Evolutionary conservation across 306 rosid genomes (phyloP), one percentile per base, ranked within the genome.

Genomic region (Cucurbita ficifolia): DNA sequence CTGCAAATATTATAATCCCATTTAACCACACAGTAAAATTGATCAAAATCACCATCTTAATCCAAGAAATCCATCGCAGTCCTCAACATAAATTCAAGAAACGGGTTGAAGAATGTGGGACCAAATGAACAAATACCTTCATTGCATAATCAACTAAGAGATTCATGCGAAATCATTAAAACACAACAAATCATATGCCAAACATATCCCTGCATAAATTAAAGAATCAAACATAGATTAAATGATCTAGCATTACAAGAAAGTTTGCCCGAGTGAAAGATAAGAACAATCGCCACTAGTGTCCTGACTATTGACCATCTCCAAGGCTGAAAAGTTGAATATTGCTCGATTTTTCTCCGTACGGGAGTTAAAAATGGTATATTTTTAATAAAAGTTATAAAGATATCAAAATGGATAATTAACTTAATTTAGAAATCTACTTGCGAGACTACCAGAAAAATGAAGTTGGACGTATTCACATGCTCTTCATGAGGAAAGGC

Each of bases 1-100:
- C 99, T 91, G 65, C 59, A 74, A 82, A 65, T 53, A 64, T 69
- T 38, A 74, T 57, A 81, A 45, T 12, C 48, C 8, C 48, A 68
- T 7, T 22, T 68, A 45, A 24, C 55, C n/a, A 22, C 12, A 46
- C 11, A 0, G 19, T 67, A 24, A 43, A 39, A 40, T 35, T 18
- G 0, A 48, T 22, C 33, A 48, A 43, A 43, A 43, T 11, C 39
- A 45, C 21, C 46, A 18, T 18, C 35, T 19, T 19, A 64, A 65
- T 67, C 52, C 52, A 67, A 43, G 39, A 64, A 64, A 14, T 40
- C 51, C 71, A 19, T 42, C 71, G 7, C 29, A 64, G 17, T 40
- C 29, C 12, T 18, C 29, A n/a, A 19, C 70, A 40, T 4, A 63
- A 39, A 12, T 14, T 14, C 18, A 49, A 14, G 71, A 38, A 42